These are phyloP conservation scores for Lactarius psammicola DNA, from an alignment of 768 basidiomycete species.

Conservation along the genomic window DNA sequence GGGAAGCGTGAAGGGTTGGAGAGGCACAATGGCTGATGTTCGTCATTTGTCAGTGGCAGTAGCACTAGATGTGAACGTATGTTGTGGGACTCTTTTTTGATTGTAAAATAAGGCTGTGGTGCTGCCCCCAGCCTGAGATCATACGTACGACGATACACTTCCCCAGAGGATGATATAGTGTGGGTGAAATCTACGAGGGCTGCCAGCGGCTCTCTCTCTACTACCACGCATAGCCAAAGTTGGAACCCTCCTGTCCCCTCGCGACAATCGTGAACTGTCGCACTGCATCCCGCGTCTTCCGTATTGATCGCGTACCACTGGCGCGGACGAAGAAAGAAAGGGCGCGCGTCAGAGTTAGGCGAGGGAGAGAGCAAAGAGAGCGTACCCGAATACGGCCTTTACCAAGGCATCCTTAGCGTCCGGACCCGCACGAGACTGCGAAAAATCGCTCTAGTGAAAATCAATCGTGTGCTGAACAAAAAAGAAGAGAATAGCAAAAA, in stretches of 20 bases:
- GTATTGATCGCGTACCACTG: constrained; percentile 64
- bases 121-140: background rate
- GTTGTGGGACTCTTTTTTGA: background rate
- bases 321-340: background rate
- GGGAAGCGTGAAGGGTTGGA: background rate
- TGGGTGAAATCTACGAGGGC: background rate
- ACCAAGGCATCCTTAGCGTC: constrained; percentile 80
- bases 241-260: constrained; percentile 78
- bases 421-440: constrained; percentile 64
- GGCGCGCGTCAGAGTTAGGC: constrained; percentile 6
- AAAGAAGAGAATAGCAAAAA: too few relatives aligned
- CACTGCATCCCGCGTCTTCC: constrained; percentile 76
- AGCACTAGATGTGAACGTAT: too few relatives aligned
- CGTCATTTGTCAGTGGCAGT: too few relatives aligned
- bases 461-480: too few relatives aligned
- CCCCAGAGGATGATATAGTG: background rate
- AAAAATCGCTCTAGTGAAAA: constrained; percentile 78
- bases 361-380: constrained; percentile 16
- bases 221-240: constrained; percentile 72
- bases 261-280: constrained; percentile 86
- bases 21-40: background rate
- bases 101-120: background rate
- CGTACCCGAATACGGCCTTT: constrained; percentile 66
- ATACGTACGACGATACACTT: background rate
- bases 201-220: background rate